These are phyloP conservation scores for Cucurbita maxima DNA, from an alignment of 306 rosid genomes.

Conservation along the genomic window DNA sequence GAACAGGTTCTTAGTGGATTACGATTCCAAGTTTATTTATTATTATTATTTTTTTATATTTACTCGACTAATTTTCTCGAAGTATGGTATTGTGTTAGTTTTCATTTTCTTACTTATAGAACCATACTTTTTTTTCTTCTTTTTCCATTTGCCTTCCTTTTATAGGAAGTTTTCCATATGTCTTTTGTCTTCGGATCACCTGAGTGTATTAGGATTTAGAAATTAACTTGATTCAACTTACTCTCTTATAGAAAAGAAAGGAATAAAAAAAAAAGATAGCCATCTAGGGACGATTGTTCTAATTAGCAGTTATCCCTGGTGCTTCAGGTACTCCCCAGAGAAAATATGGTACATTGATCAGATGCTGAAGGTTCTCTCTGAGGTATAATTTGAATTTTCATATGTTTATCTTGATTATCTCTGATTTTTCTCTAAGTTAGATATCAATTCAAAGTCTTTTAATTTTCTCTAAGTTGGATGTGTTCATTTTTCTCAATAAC, in stretches of 20 bases:
- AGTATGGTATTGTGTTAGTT: neutral
- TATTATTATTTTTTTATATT: neutral
- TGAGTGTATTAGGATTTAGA: neutral
- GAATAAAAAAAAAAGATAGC: neutral
- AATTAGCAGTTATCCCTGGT: constrained; percentile 17
- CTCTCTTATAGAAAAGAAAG: neutral
- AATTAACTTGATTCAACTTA: neutral
- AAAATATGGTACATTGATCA: constrained; percentile 97
- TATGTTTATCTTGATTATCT: neutral
- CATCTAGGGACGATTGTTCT: neutral
- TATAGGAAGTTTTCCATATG: neutral
- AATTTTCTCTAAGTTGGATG: neutral
- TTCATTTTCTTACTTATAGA: neutral
- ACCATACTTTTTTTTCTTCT: neutral
- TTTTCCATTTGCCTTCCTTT: constrained; percentile 1
- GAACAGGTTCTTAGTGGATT: neutral
- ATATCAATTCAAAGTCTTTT: neutral
- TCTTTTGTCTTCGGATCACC: constrained; percentile 5
- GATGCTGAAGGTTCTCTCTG: constrained; percentile 96
- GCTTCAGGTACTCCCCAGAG: constrained; percentile 82
- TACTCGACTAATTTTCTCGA: neutral
- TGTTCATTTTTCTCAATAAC: neutral
- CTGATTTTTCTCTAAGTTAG: neutral
- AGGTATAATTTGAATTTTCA: constrained; percentile 49
- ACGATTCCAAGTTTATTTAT: neutral